phyloP scores from a whole-genome alignment of 257 asterid species.

The Solanum okadae region DNA sequence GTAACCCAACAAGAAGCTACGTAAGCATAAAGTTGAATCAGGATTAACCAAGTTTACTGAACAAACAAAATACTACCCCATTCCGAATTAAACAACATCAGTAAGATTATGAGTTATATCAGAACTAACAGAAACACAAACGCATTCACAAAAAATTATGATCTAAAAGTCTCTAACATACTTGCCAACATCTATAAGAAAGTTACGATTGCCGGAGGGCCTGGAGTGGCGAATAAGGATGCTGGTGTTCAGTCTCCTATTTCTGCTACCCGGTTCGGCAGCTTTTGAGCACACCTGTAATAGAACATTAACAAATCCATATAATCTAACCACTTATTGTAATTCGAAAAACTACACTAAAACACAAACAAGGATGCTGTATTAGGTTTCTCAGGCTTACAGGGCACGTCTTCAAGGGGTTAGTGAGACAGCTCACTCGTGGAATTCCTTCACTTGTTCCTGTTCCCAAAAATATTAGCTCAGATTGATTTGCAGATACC shows the following conservation, averaged over 20 bases:
- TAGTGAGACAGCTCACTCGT: slow-evolving; percentile 97
- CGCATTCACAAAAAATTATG: background rate
- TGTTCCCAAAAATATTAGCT: slow-evolving; percentile 75
- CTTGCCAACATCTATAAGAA: slow-evolving; percentile 97
- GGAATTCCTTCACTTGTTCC: slow-evolving; percentile 99
- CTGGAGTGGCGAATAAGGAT: slow-evolving; percentile 60
- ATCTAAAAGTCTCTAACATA: slow-evolving; percentile 26
- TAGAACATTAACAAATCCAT: background rate
- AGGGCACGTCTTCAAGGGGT: slow-evolving; percentile 58
- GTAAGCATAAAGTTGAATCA: background rate
- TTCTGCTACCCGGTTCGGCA: slow-evolving; percentile 60
- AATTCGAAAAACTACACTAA: background rate
- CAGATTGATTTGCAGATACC: slow-evolving; percentile 39
- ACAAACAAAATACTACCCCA: background rate
- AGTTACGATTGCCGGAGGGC: slow-evolving; percentile 54
- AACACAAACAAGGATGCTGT: background rate
- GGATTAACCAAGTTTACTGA: background rate
- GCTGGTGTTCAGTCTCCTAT: slow-evolving; percentile 92
- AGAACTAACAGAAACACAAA: background rate
- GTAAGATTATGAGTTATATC: background rate
- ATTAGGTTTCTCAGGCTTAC: slow-evolving; percentile 27
- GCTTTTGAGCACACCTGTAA: slow-evolving; percentile 86
- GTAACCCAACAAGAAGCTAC: background rate
- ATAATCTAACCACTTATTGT: background rate
- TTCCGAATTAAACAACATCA: background rate